These are phyloP conservation scores for Graphiopsis chlorocephala DNA, from an alignment of 2,329 filamentous ascomycete genomes.

Conservation along the genomic window DNA sequence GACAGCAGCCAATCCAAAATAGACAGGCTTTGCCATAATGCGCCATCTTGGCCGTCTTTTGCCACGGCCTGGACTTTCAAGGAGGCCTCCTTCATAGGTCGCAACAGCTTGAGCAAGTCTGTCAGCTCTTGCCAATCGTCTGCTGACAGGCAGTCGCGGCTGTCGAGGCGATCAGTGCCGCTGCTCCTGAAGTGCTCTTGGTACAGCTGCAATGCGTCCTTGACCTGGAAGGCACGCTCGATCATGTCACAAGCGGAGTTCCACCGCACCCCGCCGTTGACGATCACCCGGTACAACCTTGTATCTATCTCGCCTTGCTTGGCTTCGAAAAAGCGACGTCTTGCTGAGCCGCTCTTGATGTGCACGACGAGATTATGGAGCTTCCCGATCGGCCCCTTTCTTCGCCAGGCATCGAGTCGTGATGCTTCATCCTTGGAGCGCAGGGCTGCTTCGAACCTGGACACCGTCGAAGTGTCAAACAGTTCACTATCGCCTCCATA, in stretches of 20 bases:
- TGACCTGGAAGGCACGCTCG: constrained; percentile 1
- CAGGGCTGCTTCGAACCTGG: neutral
- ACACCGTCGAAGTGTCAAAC: neutral
- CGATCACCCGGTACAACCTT: neutral
- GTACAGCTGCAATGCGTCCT: neutral
- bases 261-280: neutral
- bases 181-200: neutral
- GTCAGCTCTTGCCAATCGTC: constrained; percentile 5
- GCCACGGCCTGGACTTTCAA: neutral
- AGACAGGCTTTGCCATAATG: neutral
- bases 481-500: neutral
- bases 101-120: neutral
- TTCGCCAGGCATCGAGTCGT: constrained; percentile 15
- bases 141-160: neutral
- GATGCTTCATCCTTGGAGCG: constrained; percentile 2
- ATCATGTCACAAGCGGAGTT: neutral
- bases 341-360: neutral
- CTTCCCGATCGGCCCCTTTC: constrained; percentile 6
- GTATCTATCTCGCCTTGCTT: neutral
- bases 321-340: neutral
- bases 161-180: neutral
- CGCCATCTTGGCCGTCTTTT: neutral
- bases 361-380: constrained; percentile 1
- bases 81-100: neutral
- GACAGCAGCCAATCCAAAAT: neutral